Conservation (phyloP, 2,329 filamentous ascomycete genomes). For the Cladosporium oxysporum region DNA sequence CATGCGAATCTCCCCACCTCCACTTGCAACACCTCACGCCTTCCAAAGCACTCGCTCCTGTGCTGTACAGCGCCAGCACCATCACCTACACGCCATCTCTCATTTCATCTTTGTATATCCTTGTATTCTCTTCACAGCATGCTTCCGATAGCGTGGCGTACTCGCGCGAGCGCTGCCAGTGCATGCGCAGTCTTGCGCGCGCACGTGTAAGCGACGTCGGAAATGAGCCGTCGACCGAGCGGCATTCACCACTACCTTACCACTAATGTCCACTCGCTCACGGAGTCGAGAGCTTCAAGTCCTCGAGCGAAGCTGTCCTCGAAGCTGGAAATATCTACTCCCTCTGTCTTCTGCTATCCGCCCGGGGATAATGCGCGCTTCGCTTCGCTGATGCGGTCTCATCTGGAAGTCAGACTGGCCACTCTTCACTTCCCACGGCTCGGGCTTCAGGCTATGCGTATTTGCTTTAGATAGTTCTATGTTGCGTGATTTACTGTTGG, state of each 20-base stretch:
- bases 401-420: background rate
- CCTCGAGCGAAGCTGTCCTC: background rate
- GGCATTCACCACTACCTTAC: background rate
- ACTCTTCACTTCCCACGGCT: background rate
- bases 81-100: background rate
- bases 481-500: constrained; percentile 4
- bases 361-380: background rate
- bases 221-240: background rate
- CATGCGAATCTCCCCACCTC: background rate
- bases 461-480: constrained; percentile 15
- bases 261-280: background rate
- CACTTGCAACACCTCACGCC: constrained; percentile 3
- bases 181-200: background rate
- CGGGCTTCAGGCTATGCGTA: background rate
- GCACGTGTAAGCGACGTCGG: background rate
- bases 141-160: background rate
- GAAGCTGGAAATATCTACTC: background rate
- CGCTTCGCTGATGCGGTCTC: background rate
- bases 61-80: background rate
- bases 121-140: background rate
- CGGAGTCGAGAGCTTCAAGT: background rate
- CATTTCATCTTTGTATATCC: background rate
- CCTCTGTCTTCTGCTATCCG: background rate
- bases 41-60: background rate
- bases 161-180: background rate